phyloP scores from a whole-genome alignment of 2,329 filamentous ascomycete species.

The Cadophora sp. region DNA sequence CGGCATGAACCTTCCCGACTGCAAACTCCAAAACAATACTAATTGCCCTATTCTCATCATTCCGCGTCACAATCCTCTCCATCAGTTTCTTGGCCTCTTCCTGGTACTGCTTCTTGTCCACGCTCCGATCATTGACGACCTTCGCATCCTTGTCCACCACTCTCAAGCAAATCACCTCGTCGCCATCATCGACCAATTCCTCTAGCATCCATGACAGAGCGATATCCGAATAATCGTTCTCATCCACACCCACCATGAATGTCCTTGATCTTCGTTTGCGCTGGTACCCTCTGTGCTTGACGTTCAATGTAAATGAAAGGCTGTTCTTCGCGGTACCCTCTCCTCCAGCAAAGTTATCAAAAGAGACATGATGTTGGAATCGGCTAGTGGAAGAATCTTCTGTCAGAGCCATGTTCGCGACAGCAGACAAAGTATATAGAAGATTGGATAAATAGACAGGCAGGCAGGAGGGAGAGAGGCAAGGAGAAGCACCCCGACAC shows the following conservation, averaged over 20 bases:
- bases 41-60: constrained; percentile 73
- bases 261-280: constrained; percentile 71
- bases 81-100: constrained; percentile 69
- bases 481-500: constrained; percentile 7
- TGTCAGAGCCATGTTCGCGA: constrained; percentile 37
- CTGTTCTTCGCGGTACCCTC: constrained; percentile 62
- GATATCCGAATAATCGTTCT: constrained; percentile 78
- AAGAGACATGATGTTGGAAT: constrained; percentile 73
- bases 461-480: neutral
- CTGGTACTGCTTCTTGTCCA: constrained; percentile 67
- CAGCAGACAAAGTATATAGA: neutral
- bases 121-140: constrained; percentile 63
- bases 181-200: constrained; percentile 78
- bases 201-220: constrained; percentile 78
- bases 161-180: constrained; percentile 75
- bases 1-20: constrained; percentile 73
- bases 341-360: constrained; percentile 74
- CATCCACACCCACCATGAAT: constrained; percentile 75
- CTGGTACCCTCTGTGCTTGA: constrained; percentile 75
- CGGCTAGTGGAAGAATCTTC: constrained; percentile 48
- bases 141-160: constrained; percentile 75
- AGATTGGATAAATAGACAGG: constrained; percentile 2
- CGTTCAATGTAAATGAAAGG: constrained; percentile 72
- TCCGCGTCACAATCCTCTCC: constrained; percentile 71
- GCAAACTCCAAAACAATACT: constrained; percentile 75